Conservation (phyloP, 768 basidiomycete genomes). For the Leccinum aurantiacum region DNA sequence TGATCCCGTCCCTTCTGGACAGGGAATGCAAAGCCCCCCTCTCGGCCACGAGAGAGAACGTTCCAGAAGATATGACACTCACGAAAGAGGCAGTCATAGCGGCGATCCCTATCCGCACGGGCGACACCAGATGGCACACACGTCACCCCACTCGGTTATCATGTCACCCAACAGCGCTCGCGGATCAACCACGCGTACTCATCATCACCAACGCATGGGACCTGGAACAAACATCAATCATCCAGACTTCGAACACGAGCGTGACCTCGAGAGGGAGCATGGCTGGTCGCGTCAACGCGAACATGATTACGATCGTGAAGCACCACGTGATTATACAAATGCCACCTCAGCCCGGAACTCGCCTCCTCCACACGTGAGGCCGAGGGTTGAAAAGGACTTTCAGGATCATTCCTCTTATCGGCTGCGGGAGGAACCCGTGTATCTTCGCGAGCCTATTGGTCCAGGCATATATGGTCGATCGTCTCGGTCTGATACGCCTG, state of each 20-base stretch:
- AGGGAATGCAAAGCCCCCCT: constrained; percentile 50
- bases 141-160: constrained; percentile 36
- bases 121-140: constrained; percentile 31
- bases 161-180: constrained; percentile 36
- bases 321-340: constrained; percentile 32
- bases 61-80: constrained; percentile 49
- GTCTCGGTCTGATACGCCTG: constrained; percentile 60
- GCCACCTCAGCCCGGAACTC: constrained; percentile 39
- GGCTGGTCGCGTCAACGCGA: constrained; percentile 39
- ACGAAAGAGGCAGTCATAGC: constrained; percentile 40
- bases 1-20: constrained; percentile 47
- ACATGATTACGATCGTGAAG: constrained; percentile 43
- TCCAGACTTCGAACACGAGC: constrained; percentile 35
- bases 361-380: constrained; percentile 38
- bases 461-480: constrained; percentile 32
- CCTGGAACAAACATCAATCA: constrained; percentile 56
- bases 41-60: constrained; percentile 43
- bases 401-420: constrained; percentile 33
- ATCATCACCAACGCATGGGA: constrained; percentile 67
- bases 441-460: constrained; percentile 34
- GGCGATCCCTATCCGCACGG: constrained; percentile 35
- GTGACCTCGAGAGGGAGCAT: constrained; percentile 51
- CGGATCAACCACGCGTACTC: constrained; percentile 44
- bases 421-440: constrained; percentile 29
- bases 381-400: constrained; percentile 36